Evolutionary conservation across 2,329 filamentous ascomycete genomes (phyloP).

Genomic region (Ramularia collo-cygni): DNA sequence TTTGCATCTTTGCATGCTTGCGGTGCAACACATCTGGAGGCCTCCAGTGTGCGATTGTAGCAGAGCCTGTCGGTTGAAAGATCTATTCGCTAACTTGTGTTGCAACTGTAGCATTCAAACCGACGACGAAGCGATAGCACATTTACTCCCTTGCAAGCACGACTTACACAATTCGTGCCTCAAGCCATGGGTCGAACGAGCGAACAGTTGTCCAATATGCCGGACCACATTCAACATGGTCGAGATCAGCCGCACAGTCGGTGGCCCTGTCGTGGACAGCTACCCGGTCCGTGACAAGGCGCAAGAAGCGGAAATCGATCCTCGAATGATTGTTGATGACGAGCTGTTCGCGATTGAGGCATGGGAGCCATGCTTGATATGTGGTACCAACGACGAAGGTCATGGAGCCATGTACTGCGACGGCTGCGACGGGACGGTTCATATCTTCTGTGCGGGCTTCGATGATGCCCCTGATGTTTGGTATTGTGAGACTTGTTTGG

Average conservation of each 20-base stretch:
- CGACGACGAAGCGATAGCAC: conserved; percentile 51
- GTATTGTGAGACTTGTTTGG: conserved; percentile 80
- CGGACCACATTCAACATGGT: conserved; percentile 86
- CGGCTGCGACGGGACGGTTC: conserved; percentile 80
- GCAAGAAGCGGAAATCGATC: conserved; percentile 84
- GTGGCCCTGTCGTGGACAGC: conserved; percentile 54
- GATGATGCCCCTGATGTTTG: conserved; percentile 54
- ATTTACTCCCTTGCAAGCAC: conserved; percentile 74
- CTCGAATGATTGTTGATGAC: conserved; percentile 67
- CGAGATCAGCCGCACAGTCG: conserved; percentile 69
- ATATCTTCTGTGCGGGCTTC: conserved; percentile 85
- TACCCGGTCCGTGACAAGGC: conserved; percentile 72
- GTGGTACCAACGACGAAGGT: conserved; percentile 72
- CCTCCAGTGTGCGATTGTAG: conserved; percentile 22
- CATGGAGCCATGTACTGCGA: conserved; percentile 85
- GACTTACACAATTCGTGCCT: conserved; percentile 88
- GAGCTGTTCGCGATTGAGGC: conserved; percentile 50
- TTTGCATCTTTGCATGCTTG: conserved; percentile 19
- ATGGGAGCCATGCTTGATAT: conserved; percentile 73
- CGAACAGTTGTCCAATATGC: conserved; percentile 97
- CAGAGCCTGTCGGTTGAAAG: too few relatives aligned
- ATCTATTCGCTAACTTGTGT: conserved; percentile 21
- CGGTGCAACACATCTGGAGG: conserved; percentile 25
- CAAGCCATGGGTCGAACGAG: conserved; percentile 89
- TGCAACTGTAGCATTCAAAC: conserved; percentile 24